Base-by-base conservation (phyloP, 2,329 filamentous ascomycete species). In the Ambrosiella cleistominuta region DNA sequence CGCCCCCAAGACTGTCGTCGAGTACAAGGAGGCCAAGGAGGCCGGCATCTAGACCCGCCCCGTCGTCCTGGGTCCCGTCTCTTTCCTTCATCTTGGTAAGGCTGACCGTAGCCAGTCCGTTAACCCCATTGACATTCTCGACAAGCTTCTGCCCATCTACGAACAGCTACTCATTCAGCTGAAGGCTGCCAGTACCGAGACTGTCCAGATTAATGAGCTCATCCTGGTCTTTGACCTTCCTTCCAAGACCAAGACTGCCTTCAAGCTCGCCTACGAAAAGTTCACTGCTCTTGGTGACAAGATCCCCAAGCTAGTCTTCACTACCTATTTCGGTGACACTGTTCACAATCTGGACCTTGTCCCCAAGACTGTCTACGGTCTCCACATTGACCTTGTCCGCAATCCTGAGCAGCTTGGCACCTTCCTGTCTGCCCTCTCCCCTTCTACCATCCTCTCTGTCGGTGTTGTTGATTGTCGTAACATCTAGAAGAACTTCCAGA, bases 401-500 rank as follows among this genome's bases (percentile, higher is more conserved):
- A 91, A 96, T 81, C 93, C 93, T 58, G 91, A 97, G 80, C 93
- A 98, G 79, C 85, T 98, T 63, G 83, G 93, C 62, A 81, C 85
- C 64, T 88, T 98, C 67, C 72, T 88, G 66, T 78, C 76, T 68
- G 84, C 89, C 68, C 82, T 98, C 64, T 89, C 88, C 71, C 74
- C 88, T 70, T 88, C 89, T 72, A 94, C 95, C 70, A 74, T 89
- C 66, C 84, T 98, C 64, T 98, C 93, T 64, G 86, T 83, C 64
- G 93, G 93, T 88, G 86, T 98, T 66, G 93, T 98, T 65, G 90
- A 98, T 68, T 93, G 93, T 68, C 89, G 93, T 69, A 98, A 98
- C 82, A 97, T 98, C 80, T 98, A 93, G 93, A 98, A 98, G 87
- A 96, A 97, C 84, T 86, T 96, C 77, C 86, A 95, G 82, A 82